Evolutionary conservation across 2,329 filamentous ascomycete genomes (phyloP).

Genomic region (Microdochium paspali): DNA sequence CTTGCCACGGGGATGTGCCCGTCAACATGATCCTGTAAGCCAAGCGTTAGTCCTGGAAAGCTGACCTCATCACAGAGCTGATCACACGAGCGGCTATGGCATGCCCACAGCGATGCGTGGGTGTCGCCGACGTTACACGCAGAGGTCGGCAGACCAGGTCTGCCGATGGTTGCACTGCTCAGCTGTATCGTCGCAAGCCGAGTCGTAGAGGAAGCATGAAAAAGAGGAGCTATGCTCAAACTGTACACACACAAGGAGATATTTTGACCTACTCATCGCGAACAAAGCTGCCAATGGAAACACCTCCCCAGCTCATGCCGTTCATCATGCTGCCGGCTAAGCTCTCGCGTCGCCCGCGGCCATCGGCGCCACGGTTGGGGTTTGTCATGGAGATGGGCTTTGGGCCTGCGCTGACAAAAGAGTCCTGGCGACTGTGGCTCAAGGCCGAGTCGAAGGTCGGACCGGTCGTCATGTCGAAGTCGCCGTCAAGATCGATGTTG

Average conservation of each 20-base stretch:
- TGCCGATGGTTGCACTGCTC: too few relatives aligned
- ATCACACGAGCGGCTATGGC: not conserved
- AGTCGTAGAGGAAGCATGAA: too few relatives aligned
- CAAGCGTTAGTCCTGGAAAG: not conserved
- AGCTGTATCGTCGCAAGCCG: too few relatives aligned
- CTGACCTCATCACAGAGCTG: not conserved
- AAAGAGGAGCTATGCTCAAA: too few relatives aligned
- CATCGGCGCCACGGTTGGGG: slow-evolving; percentile 49
- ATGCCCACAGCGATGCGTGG: not conserved
- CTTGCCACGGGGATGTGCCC: slow-evolving; percentile 83
- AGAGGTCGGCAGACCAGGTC: not conserved
- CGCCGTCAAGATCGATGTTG: slow-evolving; percentile 6
- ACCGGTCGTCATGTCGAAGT: slow-evolving; percentile 45
- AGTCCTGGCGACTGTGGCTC: slow-evolving; percentile 52
- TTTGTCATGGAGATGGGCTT: slow-evolving; percentile 61
- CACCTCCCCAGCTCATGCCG: slow-evolving; percentile 94
- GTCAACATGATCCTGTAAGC: slow-evolving; percentile 77
- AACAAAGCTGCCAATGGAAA: slow-evolving; percentile 95
- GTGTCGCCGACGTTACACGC: not conserved
- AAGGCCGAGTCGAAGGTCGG: slow-evolving; percentile 48
- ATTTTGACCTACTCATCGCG: slow-evolving; percentile 78
- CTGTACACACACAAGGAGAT: not conserved
- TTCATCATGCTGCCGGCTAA: slow-evolving; percentile 58
- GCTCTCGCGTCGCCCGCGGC: slow-evolving; percentile 50
- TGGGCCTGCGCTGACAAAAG: slow-evolving; percentile 54